Evolutionary conservation across 306 rosid species (phyloP).

Genomic region (Castanospermum australe): DNA sequence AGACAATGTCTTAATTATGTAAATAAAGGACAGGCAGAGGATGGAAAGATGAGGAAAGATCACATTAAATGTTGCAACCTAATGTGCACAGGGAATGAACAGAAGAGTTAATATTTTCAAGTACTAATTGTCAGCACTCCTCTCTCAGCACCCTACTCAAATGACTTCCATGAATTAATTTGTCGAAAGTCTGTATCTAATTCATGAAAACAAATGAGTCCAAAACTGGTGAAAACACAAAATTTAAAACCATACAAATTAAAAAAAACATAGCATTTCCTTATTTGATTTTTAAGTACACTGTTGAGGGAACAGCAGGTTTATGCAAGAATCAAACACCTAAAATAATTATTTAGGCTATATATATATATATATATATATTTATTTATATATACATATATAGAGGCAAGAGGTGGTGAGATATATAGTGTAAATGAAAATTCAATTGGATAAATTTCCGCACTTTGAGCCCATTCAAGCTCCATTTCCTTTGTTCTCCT

Average conservation of each 20-base stretch:
- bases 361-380: too few species aligned
- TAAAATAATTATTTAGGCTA: background rate
- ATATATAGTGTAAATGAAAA: background rate
- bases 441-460: background rate
- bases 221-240: background rate
- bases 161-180: background rate
- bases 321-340: background rate
- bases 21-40: background rate
- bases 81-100: background rate
- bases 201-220: background rate
- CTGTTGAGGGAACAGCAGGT: background rate
- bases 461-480: background rate
- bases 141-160: background rate
- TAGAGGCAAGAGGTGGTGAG: background rate
- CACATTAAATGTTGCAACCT: background rate
- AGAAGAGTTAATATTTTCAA: background rate
- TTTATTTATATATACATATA: too few species aligned
- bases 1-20: conserved; percentile 8
- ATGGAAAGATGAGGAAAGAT: background rate
- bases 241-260: background rate
- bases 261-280: background rate
- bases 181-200: background rate
- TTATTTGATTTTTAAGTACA: conserved; percentile 1
- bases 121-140: background rate
- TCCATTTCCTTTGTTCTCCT: background rate